These are phyloP conservation scores for Daldinia sp. DNA, from an alignment of 2,329 filamentous ascomycete genomes.

Conservation along the genomic window DNA sequence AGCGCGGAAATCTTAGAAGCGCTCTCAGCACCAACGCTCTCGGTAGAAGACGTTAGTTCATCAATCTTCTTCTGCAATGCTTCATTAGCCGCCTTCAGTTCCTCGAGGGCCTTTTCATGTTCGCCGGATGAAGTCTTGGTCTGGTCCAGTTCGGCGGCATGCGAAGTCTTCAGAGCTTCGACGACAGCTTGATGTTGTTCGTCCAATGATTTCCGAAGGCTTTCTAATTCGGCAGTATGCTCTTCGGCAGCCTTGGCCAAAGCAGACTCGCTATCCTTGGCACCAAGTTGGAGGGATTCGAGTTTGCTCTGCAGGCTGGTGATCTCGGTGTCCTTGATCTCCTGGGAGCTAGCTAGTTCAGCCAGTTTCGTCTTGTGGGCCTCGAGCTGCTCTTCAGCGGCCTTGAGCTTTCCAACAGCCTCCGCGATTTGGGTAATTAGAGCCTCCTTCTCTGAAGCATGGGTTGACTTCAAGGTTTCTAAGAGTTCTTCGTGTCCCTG, in stretches of 20 bases:
- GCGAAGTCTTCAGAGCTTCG: conserved; percentile 64
- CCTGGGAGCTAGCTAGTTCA: conserved; percentile 63
- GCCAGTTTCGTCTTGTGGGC: conserved; percentile 63
- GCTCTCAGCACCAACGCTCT: conserved; percentile 60
- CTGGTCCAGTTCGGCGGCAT: conserved; percentile 63
- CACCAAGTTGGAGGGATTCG: conserved; percentile 57
- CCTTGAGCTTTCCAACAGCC: conserved; percentile 63
- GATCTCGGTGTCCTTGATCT: conserved; percentile 62
- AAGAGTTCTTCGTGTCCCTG: conserved; percentile 62
- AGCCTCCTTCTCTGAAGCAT: conserved; percentile 61
- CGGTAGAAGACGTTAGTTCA: conserved; percentile 62
- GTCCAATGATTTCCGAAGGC: conserved; percentile 62
- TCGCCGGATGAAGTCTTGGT: conserved; percentile 59
- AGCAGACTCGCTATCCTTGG: conserved; percentile 55
- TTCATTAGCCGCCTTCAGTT: conserved; percentile 65
- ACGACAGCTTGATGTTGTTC: conserved; percentile 65
- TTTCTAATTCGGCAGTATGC: conserved; percentile 63
- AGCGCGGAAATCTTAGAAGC: conserved; percentile 62
- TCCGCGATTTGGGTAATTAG: conserved; percentile 63
- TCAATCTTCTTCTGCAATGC: conserved; percentile 67
- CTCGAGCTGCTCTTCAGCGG: conserved; percentile 64
- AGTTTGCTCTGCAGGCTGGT: conserved; percentile 64
- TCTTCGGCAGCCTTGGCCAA: conserved; percentile 59
- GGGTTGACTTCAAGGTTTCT: conserved; percentile 62
- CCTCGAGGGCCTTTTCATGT: conserved; percentile 63